phyloP scores from a whole-genome alignment of 805 yeast species.

The Cyberlindnera sargentensis region DNA sequence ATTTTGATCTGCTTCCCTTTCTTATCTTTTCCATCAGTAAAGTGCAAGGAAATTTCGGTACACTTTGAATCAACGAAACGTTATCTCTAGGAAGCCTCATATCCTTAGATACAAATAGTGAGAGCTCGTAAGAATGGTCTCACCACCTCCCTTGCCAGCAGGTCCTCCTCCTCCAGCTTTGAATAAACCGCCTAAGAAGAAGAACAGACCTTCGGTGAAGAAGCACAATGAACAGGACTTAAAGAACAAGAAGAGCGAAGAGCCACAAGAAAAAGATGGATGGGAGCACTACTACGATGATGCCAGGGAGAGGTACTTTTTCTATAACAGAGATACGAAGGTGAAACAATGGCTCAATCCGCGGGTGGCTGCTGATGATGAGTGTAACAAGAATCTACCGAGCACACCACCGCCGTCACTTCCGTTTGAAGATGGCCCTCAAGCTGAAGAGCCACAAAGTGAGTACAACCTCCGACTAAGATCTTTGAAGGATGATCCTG shows the following conservation, averaged over 20 bases:
- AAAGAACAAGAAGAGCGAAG: neutral
- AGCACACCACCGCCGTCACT: constrained; percentile 8
- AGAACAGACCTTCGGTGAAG: neutral
- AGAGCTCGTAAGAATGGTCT: neutral
- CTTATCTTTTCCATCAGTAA: too few species aligned
- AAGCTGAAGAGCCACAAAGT: neutral
- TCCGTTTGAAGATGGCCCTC: constrained; percentile 2
- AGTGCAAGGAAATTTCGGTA: too few species aligned
- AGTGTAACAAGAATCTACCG: constrained; percentile 6
- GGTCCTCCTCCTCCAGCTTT: neutral
- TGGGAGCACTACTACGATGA: constrained; percentile 11
- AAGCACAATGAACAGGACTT: too few species aligned
- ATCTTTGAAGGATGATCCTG: constrained; percentile 4
- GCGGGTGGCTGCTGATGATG: constrained; percentile 5
- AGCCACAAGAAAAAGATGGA: constrained; percentile 8
- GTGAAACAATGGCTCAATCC: constrained; percentile 11
- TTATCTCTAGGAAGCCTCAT: too few species aligned
- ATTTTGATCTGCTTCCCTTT: too few species aligned
- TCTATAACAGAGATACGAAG: constrained; percentile 5
- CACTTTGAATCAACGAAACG: too few species aligned
- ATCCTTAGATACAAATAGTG: neutral
- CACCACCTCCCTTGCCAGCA: constrained; percentile 1
- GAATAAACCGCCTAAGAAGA: neutral
- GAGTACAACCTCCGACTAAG: constrained; percentile 2
- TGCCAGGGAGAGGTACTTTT: constrained; percentile 4